Evolutionary conservation across 2,329 filamentous ascomycete genomes (phyloP).

Genomic region (Monilinia aucupariae): DNA sequence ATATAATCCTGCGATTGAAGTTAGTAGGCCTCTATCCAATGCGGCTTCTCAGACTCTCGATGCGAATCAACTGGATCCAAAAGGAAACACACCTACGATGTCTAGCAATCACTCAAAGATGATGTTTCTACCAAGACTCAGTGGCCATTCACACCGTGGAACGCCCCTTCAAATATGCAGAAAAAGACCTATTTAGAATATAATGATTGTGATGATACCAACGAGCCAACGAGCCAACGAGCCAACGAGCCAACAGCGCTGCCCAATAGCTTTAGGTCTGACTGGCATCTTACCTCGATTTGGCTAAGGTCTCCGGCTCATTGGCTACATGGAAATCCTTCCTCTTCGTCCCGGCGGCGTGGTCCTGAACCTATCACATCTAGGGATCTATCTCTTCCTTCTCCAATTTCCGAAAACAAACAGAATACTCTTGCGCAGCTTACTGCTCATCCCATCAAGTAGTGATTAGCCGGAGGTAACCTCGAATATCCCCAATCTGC

Average conservation of each 20-base stretch:
- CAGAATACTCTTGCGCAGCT: conserved; percentile 5
- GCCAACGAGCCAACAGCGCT: conserved; percentile 1
- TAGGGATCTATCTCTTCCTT: neutral
- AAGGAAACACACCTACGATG: conserved; percentile 12
- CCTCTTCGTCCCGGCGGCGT: conserved; percentile 6
- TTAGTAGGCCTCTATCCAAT: no score
- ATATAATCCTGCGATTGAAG: no score
- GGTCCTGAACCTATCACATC: conserved; percentile 9
- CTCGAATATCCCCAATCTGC: conserved; percentile 9
- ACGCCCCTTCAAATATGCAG: conserved; percentile 25
- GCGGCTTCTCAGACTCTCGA: conserved; percentile 18
- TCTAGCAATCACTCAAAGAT: neutral
- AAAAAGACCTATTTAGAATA: conserved; percentile 3
- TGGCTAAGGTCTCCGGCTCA: neutral
- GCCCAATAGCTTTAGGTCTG: neutral
- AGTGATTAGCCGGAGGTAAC: conserved; percentile 9
- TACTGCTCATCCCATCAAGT: conserved; percentile 5
- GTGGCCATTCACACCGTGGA: conserved; percentile 27
- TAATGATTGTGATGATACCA: conserved; percentile 9
- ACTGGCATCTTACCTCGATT: conserved; percentile 8
- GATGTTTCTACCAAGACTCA: conserved; percentile 1
- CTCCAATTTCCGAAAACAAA: neutral
- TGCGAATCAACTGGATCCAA: conserved; percentile 16
- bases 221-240: no score
- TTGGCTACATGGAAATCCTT: conserved; percentile 14